Evolutionary conservation across 352 stramenopile species (phyloP).

Genomic region (Halophytophthora polymorphica): DNA sequence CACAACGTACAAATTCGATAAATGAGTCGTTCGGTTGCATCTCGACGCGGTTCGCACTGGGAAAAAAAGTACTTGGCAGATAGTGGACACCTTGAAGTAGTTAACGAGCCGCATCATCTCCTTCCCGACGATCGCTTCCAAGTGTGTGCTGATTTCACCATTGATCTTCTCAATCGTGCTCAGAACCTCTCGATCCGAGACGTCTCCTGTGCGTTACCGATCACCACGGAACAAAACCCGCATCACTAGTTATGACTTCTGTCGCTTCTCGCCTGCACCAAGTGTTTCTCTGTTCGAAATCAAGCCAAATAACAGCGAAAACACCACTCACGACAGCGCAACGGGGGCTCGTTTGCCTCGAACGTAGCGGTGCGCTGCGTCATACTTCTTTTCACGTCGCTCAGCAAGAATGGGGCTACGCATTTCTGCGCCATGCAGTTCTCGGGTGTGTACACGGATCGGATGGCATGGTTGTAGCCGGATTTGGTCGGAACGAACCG

Average conservation of each 20-base stretch:
- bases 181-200: slow-evolving; percentile 44
- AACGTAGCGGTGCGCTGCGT: slow-evolving; percentile 60
- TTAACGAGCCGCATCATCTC: slow-evolving; percentile 49
- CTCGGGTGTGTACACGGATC: slow-evolving; percentile 65
- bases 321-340: slow-evolving; percentile 38
- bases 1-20: slow-evolving; percentile 5
- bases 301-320: neutral
- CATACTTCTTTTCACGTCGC: slow-evolving; percentile 32
- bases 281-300: neutral
- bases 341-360: slow-evolving; percentile 38
- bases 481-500: slow-evolving; percentile 65
- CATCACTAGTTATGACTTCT: too few relatives aligned
- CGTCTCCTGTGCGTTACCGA: slow-evolving; percentile 29
- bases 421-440: slow-evolving; percentile 55
- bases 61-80: neutral
- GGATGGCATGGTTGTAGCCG: slow-evolving; percentile 66
- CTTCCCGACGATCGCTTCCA: slow-evolving; percentile 63
- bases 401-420: slow-evolving; percentile 51
- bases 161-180: slow-evolving; percentile 55
- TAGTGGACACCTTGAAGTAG: slow-evolving; percentile 65
- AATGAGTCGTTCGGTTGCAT: neutral
- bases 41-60: neutral
- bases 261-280: neutral
- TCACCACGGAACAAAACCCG: neutral
- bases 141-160: slow-evolving; percentile 47